A percentile compares a stretch with the other conserved stretches of the same genome.
Conservation (phyloP, 2,329 filamentous ascomycete species). For the Penicillium aurantiogriseum region DNA sequence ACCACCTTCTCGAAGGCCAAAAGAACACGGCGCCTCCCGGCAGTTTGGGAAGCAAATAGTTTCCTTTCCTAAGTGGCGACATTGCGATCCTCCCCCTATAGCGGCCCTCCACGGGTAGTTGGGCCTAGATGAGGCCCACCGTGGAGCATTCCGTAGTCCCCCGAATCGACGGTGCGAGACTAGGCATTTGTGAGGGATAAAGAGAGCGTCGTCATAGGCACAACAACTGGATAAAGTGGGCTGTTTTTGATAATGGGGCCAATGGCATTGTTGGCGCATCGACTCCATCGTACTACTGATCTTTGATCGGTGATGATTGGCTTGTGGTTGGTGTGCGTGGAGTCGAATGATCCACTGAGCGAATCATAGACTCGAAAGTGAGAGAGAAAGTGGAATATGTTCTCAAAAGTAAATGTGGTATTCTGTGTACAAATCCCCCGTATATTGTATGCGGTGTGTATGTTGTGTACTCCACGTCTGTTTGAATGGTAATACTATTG, state of each 20-base stretch:
- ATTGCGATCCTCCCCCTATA: constrained; percentile 11
- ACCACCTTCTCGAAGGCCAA: constrained; percentile 24
- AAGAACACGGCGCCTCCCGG: constrained; percentile 20
- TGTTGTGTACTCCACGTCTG: constrained; percentile 1
- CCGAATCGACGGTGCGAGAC: constrained; percentile 17
- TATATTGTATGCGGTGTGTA: neutral
- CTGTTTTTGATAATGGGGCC: neutral
- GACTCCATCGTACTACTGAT: constrained; percentile 19
- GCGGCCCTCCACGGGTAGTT: constrained; percentile 14
- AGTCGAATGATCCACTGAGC: constrained; percentile 1
- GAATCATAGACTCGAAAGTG: constrained; percentile 1
- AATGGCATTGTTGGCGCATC: constrained; percentile 19
- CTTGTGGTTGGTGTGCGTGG: neutral
- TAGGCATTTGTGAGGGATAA: constrained; percentile 6
- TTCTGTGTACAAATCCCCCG: neutral
- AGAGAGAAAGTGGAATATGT: neutral
- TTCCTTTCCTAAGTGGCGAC: constrained; percentile 13
- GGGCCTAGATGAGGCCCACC: constrained; percentile 23
- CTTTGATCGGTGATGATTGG: constrained; percentile 4
- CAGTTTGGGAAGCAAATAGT: constrained; percentile 22
- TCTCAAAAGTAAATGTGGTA: neutral
- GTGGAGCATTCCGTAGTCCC: constrained; percentile 26
- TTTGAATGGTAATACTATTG: neutral
- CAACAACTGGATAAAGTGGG: constrained; percentile 3
- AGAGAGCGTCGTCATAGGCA: neutral